phyloP scores from a whole-genome alignment of 2,329 filamentous ascomycete genomes.

The Diaporthe vaccinii region DNA sequence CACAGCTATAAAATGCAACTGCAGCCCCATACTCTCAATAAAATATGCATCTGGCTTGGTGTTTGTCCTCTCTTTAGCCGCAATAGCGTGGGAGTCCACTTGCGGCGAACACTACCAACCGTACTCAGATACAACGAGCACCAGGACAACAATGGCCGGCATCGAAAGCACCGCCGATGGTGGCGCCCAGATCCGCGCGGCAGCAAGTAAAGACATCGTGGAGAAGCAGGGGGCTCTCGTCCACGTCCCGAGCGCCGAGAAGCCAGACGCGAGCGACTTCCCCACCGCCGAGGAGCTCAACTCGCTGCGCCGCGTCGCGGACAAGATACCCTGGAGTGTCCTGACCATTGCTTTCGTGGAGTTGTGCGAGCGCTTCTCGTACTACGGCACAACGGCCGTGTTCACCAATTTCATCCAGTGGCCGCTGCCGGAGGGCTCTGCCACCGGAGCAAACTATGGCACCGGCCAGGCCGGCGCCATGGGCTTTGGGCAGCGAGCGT shows the following conservation, averaged over 20 bases:
- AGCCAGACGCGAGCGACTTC: constrained; percentile 42
- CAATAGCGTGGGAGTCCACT: not conserved
- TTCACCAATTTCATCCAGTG: constrained; percentile 76
- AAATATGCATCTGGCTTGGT: not conserved
- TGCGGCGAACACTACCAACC: not conserved
- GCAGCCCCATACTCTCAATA: not conserved
- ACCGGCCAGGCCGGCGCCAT: constrained; percentile 65
- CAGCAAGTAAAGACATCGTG: constrained; percentile 7
- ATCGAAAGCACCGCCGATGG: constrained; percentile 22
- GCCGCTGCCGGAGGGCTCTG: constrained; percentile 66
- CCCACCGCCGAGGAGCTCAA: constrained; percentile 66
- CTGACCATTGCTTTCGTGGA: constrained; percentile 78
- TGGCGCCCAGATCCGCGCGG: constrained; percentile 26
- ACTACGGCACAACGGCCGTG: constrained; percentile 76
- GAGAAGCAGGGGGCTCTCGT: constrained; percentile 18
- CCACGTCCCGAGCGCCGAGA: constrained; percentile 14
- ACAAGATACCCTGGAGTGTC: constrained; percentile 69
- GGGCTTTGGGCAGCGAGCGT: constrained; percentile 57
- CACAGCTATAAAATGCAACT: constrained; percentile 9
- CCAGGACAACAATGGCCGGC: constrained; percentile 11
- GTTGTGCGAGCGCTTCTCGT: constrained; percentile 79
- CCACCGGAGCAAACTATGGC: constrained; percentile 61
- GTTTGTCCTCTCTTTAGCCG: not conserved
- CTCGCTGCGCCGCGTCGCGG: constrained; percentile 67
- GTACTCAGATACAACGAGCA: not conserved